Evolutionary conservation across 2,329 filamentous ascomycete species (phyloP).

Genomic region (Aureobasidium sp.): DNA sequence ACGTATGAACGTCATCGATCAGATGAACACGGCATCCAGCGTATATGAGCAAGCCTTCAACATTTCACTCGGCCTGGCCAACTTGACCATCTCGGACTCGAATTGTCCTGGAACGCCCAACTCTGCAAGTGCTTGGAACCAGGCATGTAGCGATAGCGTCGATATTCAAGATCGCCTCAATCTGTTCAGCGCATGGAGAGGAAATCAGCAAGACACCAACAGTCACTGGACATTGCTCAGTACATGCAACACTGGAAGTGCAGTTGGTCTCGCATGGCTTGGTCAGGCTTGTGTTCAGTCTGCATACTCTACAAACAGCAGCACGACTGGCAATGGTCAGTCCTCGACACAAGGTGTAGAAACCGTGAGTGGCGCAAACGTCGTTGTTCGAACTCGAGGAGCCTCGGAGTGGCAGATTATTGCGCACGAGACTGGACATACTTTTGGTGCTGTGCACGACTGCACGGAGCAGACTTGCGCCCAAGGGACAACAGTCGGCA

Average conservation of each 20-base stretch:
- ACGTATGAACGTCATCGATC: conserved; percentile 78
- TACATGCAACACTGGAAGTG: conserved; percentile 81
- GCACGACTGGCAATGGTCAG: conserved; percentile 40
- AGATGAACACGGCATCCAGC: conserved; percentile 88
- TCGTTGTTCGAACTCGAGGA: conserved; percentile 77
- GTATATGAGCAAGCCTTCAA: conserved; percentile 95
- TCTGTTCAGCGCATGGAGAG: conserved; percentile 90
- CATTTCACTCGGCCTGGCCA: conserved; percentile 90
- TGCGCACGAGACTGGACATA: conserved; percentile 94
- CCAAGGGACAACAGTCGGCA: conserved; percentile 64
- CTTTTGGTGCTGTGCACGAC: conserved; percentile 96
- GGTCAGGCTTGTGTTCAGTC: conserved; percentile 82
- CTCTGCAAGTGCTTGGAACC: conserved; percentile 83
- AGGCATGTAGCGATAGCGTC: conserved; percentile 68
- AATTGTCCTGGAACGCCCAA: conserved; percentile 78
- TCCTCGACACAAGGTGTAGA: conserved; percentile 59
- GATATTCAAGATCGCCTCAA: conserved; percentile 84
- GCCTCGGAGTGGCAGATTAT: conserved; percentile 94
- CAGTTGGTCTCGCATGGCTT: conserved; percentile 94
- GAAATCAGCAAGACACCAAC: conserved; percentile 78
- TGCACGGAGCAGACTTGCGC: conserved; percentile 76
- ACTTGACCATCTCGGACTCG: conserved; percentile 79
- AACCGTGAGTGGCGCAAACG: conserved; percentile 86
- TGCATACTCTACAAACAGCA: conserved; percentile 52
- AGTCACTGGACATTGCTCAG: conserved; percentile 95